Evolutionary conservation across 2,329 filamentous ascomycete species (phyloP).

Genomic region (Botrytis sinoallii): DNA sequence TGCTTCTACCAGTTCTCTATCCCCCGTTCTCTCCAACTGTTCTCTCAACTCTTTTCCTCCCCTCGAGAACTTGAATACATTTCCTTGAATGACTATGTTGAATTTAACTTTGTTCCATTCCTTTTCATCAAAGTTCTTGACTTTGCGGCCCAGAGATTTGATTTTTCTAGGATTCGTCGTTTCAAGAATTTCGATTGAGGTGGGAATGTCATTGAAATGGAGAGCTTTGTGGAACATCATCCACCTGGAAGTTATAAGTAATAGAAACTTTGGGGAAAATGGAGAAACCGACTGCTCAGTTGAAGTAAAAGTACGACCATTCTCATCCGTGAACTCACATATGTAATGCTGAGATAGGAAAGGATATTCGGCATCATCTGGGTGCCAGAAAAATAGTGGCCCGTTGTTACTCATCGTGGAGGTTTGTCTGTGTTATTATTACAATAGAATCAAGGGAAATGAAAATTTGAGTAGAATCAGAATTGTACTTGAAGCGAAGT

Average conservation of each 20-base stretch:
- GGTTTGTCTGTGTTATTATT: neutral
- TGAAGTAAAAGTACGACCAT: neutral
- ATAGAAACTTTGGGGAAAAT: too few species aligned
- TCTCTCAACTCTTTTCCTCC: neutral
- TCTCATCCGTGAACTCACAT: neutral
- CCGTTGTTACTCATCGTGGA: neutral
- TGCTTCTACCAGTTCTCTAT: conserved; percentile 8
- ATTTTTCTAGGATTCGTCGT: neutral
- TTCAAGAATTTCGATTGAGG: neutral
- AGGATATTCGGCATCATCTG: neutral
- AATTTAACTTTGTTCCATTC: conserved; percentile 1
- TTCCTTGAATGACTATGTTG: neutral
- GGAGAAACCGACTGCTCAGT: neutral
- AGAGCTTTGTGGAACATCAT: conserved; percentile 14
- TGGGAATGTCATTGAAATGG: neutral
- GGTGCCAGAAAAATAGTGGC: conserved; percentile 11
- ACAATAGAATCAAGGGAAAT: neutral
- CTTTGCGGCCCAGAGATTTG: neutral
- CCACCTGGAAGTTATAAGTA: neutral
- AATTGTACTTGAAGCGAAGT: neutral
- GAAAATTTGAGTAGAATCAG: neutral
- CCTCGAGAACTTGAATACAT: neutral
- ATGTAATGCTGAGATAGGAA: conserved; percentile 8
- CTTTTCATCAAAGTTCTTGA: neutral
- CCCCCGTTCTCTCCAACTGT: neutral